These are phyloP conservation scores for Paramyrothecium sp. DNA, from an alignment of 2,329 filamentous ascomycete genomes.

Conservation along the genomic window DNA sequence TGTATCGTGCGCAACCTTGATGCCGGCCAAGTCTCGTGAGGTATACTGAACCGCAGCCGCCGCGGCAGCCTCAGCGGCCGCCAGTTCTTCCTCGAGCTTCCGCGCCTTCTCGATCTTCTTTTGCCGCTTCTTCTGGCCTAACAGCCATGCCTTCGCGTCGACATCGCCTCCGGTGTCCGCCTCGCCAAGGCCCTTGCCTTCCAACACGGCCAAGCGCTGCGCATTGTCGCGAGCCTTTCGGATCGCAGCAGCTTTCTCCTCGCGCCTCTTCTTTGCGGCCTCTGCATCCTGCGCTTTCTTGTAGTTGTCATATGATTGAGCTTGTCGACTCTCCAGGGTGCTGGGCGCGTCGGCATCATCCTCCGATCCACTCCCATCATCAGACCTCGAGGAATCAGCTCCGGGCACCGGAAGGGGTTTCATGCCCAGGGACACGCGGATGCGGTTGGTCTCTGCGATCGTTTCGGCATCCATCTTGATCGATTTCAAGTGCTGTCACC, in stretches of 20 bases:
- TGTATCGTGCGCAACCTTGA: slow-evolving; percentile 88
- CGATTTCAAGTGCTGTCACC: background rate
- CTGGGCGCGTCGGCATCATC: slow-evolving; percentile 71
- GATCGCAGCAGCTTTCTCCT: slow-evolving; percentile 77
- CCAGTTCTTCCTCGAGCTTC: slow-evolving; percentile 71
- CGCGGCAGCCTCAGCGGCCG: slow-evolving; percentile 67
- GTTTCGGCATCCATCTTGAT: slow-evolving; percentile 63
- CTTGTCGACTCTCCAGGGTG: slow-evolving; percentile 80
- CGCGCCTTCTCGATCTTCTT: slow-evolving; percentile 83
- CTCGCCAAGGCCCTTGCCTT: slow-evolving; percentile 84
- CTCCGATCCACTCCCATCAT: slow-evolving; percentile 41
- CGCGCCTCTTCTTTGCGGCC: slow-evolving; percentile 72
- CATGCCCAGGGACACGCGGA: slow-evolving; percentile 85
- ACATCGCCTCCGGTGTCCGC: slow-evolving; percentile 59
- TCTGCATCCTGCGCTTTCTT: slow-evolving; percentile 67
- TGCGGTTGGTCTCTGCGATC: slow-evolving; percentile 92
- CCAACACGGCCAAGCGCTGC: slow-evolving; percentile 70
- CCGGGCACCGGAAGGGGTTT: slow-evolving; percentile 85
- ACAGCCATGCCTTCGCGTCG: slow-evolving; percentile 84
- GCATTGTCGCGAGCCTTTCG: slow-evolving; percentile 85
- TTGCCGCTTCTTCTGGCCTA: slow-evolving; percentile 87
- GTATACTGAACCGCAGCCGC: slow-evolving; percentile 71
- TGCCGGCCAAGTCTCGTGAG: slow-evolving; percentile 79
- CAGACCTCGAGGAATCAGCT: slow-evolving; percentile 43
- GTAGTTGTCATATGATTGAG: slow-evolving; percentile 72